Evolutionary conservation across 2,329 filamentous ascomycete genomes (phyloP).

Genomic region (Fusarium ramigenum): DNA sequence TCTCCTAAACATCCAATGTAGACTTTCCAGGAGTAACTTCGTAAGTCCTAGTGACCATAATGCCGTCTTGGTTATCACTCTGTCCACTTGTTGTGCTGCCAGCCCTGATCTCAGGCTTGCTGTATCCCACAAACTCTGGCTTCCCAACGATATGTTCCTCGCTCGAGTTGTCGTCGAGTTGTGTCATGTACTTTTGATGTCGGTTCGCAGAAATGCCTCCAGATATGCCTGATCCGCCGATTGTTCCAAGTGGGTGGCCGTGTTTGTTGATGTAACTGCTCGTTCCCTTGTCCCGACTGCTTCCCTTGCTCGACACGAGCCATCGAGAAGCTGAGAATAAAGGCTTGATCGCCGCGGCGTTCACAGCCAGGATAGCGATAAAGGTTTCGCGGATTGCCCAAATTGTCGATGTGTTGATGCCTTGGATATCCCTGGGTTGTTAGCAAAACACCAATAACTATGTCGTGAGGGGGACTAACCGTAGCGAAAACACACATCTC

Average conservation of each 20-base stretch:
- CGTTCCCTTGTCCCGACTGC: conserved; percentile 40
- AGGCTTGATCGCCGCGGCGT: conserved; percentile 53
- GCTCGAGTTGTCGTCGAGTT: conserved; percentile 45
- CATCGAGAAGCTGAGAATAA: conserved; percentile 48
- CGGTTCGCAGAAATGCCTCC: conserved; percentile 17
- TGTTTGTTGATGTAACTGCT: conserved; percentile 40
- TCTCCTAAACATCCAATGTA: conserved; percentile 35
- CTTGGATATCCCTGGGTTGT: conserved; percentile 42
- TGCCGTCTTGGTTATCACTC: conserved; percentile 28
- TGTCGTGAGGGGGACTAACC: background rate
- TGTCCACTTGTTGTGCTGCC: conserved; percentile 36
- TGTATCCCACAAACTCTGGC: conserved; percentile 27
- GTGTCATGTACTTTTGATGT: conserved; percentile 34
- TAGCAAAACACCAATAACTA: background rate
- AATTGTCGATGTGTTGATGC: conserved; percentile 52
- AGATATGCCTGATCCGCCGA: conserved; percentile 35
- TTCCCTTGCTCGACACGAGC: conserved; percentile 47
- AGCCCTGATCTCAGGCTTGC: conserved; percentile 33
- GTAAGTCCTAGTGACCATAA: conserved; percentile 41
- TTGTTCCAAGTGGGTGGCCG: conserved; percentile 40
- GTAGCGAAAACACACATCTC: conserved; percentile 52
- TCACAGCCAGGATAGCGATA: conserved; percentile 55
- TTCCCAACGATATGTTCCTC: conserved; percentile 46
- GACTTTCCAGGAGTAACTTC: conserved; percentile 38
- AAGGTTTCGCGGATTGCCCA: conserved; percentile 58